These are phyloP conservation scores for Lonicera japonica DNA, from an alignment of 129 eudicot genomes.

Conservation along the genomic window DNA sequence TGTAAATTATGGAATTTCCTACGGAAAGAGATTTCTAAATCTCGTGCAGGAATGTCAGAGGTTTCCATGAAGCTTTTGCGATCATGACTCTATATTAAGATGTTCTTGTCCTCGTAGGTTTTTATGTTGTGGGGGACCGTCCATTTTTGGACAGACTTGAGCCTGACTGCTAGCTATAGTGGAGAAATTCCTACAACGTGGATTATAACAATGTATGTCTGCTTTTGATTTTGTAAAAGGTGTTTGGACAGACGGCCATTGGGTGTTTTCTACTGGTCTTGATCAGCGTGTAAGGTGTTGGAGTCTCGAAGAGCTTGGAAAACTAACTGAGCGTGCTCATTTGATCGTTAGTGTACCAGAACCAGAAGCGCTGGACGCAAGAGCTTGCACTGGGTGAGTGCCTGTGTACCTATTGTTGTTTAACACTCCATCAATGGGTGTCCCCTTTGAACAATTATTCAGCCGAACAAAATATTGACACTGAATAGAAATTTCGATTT, in stretches of 20 bases:
- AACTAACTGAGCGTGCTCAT: conserved; percentile 53
- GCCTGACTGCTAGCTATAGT: background rate
- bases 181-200: background rate
- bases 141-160: background rate
- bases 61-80: too few species aligned
- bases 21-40: too few species aligned
- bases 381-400: conserved; percentile 50
- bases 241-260: conserved; percentile 90
- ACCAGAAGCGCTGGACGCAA: conserved; percentile 92
- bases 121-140: background rate
- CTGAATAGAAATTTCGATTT: background rate
- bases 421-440: background rate
- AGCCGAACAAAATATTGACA: background rate
- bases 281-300: conserved; percentile 98
- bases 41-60: too few species aligned
- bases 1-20: too few species aligned
- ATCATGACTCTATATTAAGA: too few species aligned
- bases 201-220: background rate
- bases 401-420: background rate
- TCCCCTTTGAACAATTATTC: background rate
- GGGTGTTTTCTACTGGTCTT: conserved; percentile 96
- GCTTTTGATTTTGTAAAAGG: conserved; percentile 35
- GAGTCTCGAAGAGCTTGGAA: conserved; percentile 43
- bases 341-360: conserved; percentile 83
- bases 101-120: too few species aligned